Evolutionary conservation across 2,329 filamentous ascomycete genomes (phyloP).

Genomic region (Stemphylium vesicarium): DNA sequence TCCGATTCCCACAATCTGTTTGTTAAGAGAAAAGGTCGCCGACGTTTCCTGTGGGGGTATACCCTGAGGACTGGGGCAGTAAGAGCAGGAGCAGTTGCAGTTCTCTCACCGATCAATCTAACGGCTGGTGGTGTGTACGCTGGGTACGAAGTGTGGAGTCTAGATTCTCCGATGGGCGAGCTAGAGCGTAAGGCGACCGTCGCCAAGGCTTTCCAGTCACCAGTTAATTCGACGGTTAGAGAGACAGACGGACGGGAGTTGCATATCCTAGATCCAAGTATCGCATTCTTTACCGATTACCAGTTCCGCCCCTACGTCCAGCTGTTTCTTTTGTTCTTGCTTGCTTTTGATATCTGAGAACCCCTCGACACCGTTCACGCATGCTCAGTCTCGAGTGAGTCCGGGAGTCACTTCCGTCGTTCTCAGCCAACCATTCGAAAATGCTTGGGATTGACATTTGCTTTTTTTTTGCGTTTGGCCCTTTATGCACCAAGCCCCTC

Average conservation of each 20-base stretch:
- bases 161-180: neutral
- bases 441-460: neutral
- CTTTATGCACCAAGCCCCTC: neutral
- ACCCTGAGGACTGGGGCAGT: neutral
- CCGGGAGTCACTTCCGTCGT: neutral
- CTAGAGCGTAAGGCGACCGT: neutral
- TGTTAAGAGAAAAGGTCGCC: neutral
- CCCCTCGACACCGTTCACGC: constrained; percentile 9
- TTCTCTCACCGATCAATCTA: constrained; percentile 7
- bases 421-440: neutral
- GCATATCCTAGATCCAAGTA: neutral
- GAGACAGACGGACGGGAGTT: neutral
- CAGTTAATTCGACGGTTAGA: neutral
- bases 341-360: constrained; percentile 1
- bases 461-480: neutral
- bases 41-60: neutral
- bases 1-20: neutral
- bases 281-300: neutral
- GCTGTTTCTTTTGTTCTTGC: neutral
- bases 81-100: neutral
- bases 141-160: neutral
- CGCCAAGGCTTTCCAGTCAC: neutral
- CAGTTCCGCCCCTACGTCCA: too few relatives aligned
- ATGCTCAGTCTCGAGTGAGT: neutral
- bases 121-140: neutral